These are phyloP conservation scores for Crithidia sp. DNA, from an alignment of 208 protist genomes.

Conservation along the genomic window DNA sequence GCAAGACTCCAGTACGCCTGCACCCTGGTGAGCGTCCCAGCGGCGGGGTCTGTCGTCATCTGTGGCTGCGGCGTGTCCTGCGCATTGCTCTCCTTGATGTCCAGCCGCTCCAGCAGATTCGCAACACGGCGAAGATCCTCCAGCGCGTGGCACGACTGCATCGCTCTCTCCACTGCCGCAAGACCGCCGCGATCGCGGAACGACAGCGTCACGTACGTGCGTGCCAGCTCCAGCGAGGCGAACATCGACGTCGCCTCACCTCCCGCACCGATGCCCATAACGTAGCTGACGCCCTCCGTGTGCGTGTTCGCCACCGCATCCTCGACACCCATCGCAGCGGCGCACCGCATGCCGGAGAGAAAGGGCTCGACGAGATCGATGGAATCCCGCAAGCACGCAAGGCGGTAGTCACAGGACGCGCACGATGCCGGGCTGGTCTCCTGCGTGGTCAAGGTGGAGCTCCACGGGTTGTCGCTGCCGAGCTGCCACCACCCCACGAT, in stretches of 20 bases:
- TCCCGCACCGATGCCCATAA: not conserved
- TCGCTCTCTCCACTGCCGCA: slow-evolving; percentile 2
- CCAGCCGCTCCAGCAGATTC: slow-evolving; percentile 23
- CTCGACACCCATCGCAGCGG: slow-evolving; percentile 21
- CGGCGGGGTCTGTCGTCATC: not conserved
- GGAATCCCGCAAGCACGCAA: slow-evolving; percentile 18
- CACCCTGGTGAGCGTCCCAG: not conserved
- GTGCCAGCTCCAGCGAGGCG: slow-evolving; percentile 33
- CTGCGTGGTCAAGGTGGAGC: not conserved
- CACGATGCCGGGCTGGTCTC: not conserved
- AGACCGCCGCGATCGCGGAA: slow-evolving; percentile 19
- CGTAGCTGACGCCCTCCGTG: not conserved
- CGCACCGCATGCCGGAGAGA: slow-evolving; percentile 27
- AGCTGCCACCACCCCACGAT: slow-evolving; percentile 34
- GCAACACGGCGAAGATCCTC: slow-evolving; percentile 15
- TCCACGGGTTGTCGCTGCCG: slow-evolving; percentile 18
- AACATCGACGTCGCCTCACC: slow-evolving; percentile 18
- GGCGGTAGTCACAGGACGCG: not conserved
- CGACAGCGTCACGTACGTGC: slow-evolving; percentile 22
- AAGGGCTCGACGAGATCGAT: slow-evolving; percentile 25
- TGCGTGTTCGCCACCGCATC: slow-evolving; percentile 9
- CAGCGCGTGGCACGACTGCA: not conserved
- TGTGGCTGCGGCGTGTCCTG: slow-evolving; percentile 16
- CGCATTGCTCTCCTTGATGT: slow-evolving; percentile 1
- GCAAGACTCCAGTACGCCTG: slow-evolving; percentile 28